Evolutionary conservation across 2,329 filamentous ascomycete species (phyloP).

Genomic region (Neodidymelliopsis sp.): DNA sequence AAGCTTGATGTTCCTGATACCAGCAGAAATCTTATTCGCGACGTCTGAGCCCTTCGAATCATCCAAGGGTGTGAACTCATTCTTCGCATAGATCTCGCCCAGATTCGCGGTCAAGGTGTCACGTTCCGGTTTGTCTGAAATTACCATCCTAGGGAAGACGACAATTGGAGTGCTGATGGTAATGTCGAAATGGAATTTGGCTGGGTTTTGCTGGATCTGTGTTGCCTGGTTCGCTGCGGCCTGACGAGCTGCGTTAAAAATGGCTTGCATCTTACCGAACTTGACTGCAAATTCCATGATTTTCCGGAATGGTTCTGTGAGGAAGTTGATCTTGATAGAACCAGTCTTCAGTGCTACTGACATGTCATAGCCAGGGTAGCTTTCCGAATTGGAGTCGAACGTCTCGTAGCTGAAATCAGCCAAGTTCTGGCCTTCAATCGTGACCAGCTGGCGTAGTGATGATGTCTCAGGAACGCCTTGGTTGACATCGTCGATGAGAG

Average conservation of each 20-base stretch:
- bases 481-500: slow-evolving; percentile 91
- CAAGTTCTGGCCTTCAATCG: slow-evolving; percentile 93
- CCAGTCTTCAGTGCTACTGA: slow-evolving; percentile 90
- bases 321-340: slow-evolving; percentile 95
- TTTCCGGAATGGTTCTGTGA: slow-evolving; percentile 96
- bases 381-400: slow-evolving; percentile 76
- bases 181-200: slow-evolving; percentile 92
- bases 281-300: slow-evolving; percentile 98
- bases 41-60: slow-evolving; percentile 75
- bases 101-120: slow-evolving; percentile 92
- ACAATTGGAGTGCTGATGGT: slow-evolving; percentile 94
- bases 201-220: slow-evolving; percentile 88
- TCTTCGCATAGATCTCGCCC: slow-evolving; percentile 96
- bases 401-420: slow-evolving; percentile 98
- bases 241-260: slow-evolving; percentile 96
- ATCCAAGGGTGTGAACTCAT: slow-evolving; percentile 85
- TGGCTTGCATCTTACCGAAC: slow-evolving; percentile 99
- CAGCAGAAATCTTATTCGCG: slow-evolving; percentile 88
- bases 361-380: slow-evolving; percentile 93
- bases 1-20: slow-evolving; percentile 89
- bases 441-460: slow-evolving; percentile 83
- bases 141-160: slow-evolving; percentile 84
- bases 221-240: slow-evolving; percentile 93
- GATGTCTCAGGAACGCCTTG: slow-evolving; percentile 84
- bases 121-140: slow-evolving; percentile 72